Evolutionary conservation across 2,329 filamentous ascomycete genomes (phyloP), one percentile per base, ranked within the genome.

Genomic region (Arthrinium phaeospermum): DNA sequence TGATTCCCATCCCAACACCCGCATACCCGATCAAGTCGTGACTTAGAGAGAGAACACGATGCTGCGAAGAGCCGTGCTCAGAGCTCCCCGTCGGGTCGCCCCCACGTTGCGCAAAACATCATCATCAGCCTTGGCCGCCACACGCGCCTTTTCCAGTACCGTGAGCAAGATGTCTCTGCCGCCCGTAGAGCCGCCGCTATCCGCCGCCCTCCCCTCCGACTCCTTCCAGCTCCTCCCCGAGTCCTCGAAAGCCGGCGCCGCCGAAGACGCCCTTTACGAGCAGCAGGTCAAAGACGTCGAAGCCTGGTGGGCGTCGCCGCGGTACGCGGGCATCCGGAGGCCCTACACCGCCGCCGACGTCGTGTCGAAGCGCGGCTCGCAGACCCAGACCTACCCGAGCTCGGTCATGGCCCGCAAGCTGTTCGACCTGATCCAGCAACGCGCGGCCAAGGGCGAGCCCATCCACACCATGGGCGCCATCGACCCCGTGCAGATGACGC

Each of bases 401-500:
- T 98, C 95, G 19, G 85, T 97, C 74, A 98, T 98, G 94, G 96
- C 96, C 0, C 89, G 94, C 79, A 98, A 99, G 85, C 89, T 99
- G 6, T 99, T 98, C 85, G 92, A 97, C 81, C 84, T 98, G 76
- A 86, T 99, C 71, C 92, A 93, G 75, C 92, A 97, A 83, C 89
- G 93, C 75, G 89, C 91, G 67, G 89, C 92, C 51, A 90, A 92
- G 78, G 94, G 94, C 74, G 89, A 97, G 82, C 96, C 96, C 27
- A 93, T 98, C 73, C 96, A 98, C 82, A 98, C 96, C 22, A 95
- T 99, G 93, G 96, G 96, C 77, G 96, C 95, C 73, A 97, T 99
- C 83, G 96, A 99, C 80, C 96, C 96, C n/a, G 91, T 98, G 14
- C 96, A 99, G 85, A 98, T 99, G 96, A 98, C 96, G 68, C 96